Conservation (phyloP, 495 filamentous ascomycete species). For the Penicillium lagena region DNA sequence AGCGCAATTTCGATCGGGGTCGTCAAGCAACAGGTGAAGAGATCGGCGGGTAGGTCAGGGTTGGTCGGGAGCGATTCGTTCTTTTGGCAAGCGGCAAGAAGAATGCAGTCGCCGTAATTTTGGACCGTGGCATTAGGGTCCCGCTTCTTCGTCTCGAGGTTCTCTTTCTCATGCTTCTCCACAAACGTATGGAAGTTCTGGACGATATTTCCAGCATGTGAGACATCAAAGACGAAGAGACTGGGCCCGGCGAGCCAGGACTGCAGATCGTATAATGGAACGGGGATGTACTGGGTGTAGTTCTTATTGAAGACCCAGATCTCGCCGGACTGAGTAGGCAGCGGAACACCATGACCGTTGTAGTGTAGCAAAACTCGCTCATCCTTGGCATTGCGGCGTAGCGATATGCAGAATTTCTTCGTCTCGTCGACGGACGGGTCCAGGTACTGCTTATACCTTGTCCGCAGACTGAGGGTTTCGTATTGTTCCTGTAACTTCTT, state of each 20-base stretch:
- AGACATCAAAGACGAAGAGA: slow-evolving; percentile 96
- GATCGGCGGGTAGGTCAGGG: slow-evolving; percentile 84
- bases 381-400: slow-evolving; percentile 87
- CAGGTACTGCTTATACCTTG: slow-evolving; percentile 91
- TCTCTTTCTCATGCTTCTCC: slow-evolving; percentile 86
- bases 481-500: slow-evolving; percentile 94
- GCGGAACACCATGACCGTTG: slow-evolving; percentile 97
- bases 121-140: slow-evolving; percentile 69
- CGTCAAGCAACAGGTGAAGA: slow-evolving; percentile 94
- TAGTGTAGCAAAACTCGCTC: slow-evolving; percentile 95
- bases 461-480: slow-evolving; percentile 86
- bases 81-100: slow-evolving; percentile 84
- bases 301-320: slow-evolving; percentile 99
- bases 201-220: slow-evolving; percentile 91
- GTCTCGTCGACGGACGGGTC: slow-evolving; percentile 97
- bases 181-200: slow-evolving; percentile 90
- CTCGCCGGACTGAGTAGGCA: slow-evolving; percentile 91
- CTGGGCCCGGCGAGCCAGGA: slow-evolving; percentile 93
- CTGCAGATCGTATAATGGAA: slow-evolving; percentile 93
- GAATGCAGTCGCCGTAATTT: slow-evolving; percentile 73
- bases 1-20: slow-evolving; percentile 96
- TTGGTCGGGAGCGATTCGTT: slow-evolving; percentile 96
- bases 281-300: slow-evolving; percentile 97
- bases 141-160: slow-evolving; percentile 59
- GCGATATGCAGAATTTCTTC: slow-evolving; percentile 85